These are phyloP conservation scores for Melaleuca quinquenervia DNA, from an alignment of 345 rosid genomes.

Conservation along the genomic window DNA sequence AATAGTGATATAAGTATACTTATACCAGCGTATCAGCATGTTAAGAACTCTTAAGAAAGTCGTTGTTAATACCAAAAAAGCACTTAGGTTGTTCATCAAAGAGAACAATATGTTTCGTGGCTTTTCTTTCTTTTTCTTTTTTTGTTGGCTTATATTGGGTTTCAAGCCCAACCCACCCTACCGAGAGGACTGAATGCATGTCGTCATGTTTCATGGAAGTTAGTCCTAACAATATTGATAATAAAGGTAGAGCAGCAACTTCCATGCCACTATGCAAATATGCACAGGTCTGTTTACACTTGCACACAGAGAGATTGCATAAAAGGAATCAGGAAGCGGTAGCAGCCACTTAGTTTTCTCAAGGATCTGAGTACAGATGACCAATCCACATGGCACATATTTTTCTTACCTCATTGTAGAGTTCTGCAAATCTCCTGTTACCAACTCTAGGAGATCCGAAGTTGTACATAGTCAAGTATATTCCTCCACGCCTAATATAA, in stretches of 20 bases:
- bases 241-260: neutral
- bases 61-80: neutral
- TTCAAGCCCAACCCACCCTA: neutral
- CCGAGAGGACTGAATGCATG: neutral
- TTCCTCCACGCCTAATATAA: conserved; percentile 44
- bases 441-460: conserved; percentile 99
- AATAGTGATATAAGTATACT: neutral
- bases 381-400: neutral
- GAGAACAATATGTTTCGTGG: neutral
- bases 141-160: neutral
- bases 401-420: conserved; percentile 64
- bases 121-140: neutral
- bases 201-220: neutral
- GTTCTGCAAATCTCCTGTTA: conserved; percentile 75
- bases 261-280: neutral
- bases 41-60: neutral
- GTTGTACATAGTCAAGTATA: conserved; percentile 82
- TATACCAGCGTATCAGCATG: neutral
- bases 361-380: neutral
- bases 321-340: neutral
- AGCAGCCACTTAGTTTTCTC: neutral
- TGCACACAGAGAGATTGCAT: neutral
- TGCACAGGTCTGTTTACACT: neutral
- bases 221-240: neutral
- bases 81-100: neutral